phyloP scores from a whole-genome alignment of 495 filamentous ascomycete species.

The Hypoxylon cercidicola region DNA sequence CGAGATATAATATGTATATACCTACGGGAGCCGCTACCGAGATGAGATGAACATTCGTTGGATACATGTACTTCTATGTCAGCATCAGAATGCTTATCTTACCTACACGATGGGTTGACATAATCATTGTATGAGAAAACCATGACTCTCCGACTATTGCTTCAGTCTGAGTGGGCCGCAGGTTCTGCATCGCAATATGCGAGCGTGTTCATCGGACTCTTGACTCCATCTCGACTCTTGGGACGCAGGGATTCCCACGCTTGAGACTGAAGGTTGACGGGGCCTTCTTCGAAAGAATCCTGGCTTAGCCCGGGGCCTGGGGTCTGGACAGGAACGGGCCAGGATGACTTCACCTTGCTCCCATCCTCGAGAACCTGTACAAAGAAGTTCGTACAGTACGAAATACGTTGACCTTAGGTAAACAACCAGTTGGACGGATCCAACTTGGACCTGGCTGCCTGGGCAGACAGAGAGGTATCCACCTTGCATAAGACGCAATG shows the following conservation, averaged over 20 bases:
- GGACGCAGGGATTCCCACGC: slow-evolving; percentile 33
- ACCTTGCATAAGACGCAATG: slow-evolving; percentile 34
- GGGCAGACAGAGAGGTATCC: slow-evolving; percentile 23
- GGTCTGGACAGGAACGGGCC: slow-evolving; percentile 3
- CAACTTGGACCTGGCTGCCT: slow-evolving; percentile 10
- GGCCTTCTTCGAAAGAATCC: slow-evolving; percentile 25
- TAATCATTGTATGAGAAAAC: background rate
- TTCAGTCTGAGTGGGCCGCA: slow-evolving; percentile 27
- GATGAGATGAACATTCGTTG: too few species aligned
- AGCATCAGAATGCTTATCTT: too few species aligned
- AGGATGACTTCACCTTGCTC: slow-evolving; percentile 13
- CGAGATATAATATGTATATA: slow-evolving; percentile 19
- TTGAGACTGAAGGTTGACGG: slow-evolving; percentile 18
- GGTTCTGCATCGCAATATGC: slow-evolving; percentile 29
- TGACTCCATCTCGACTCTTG: slow-evolving; percentile 25
- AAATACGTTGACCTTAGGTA: slow-evolving; percentile 2
- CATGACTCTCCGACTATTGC: slow-evolving; percentile 29
- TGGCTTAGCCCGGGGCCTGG: slow-evolving; percentile 6
- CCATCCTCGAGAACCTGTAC: background rate
- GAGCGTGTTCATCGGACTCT: slow-evolving; percentile 3
- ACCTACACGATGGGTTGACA: too few species aligned
- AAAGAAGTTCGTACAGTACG: slow-evolving; percentile 12
- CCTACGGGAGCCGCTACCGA: too few species aligned
- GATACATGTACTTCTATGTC: too few species aligned
- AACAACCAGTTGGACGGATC: background rate